A percentile compares a stretch with the other conserved stretches of the same genome.
phyloP scores from a whole-genome alignment of 768 basidiomycete species.

The Termitomyces sp. region DNA sequence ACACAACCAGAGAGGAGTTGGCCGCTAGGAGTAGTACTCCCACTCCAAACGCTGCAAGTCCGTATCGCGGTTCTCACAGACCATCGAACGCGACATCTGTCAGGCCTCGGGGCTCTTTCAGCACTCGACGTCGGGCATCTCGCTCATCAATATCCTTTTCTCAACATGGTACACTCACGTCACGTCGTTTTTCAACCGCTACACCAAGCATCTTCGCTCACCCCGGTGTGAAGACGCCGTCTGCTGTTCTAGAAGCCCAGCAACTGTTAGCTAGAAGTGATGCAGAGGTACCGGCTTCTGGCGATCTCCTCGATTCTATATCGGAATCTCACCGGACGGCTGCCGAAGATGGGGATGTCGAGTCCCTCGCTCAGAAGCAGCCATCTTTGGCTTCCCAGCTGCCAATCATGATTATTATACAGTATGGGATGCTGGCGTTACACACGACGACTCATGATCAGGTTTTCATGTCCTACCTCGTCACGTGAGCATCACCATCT shows the following conservation, averaged over 20 bases:
- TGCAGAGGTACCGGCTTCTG: slow-evolving; percentile 18
- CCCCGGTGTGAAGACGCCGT: slow-evolving; percentile 72
- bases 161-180: slow-evolving; percentile 27
- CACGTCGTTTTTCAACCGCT: slow-evolving; percentile 50
- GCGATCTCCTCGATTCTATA: slow-evolving; percentile 46
- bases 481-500: slow-evolving; percentile 51
- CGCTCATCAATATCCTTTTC: slow-evolving; percentile 29
- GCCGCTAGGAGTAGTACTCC: slow-evolving; percentile 14
- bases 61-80: slow-evolving; percentile 22
- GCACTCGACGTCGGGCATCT: slow-evolving; percentile 27
- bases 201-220: slow-evolving; percentile 81
- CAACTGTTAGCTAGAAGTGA: slow-evolving; percentile 44
- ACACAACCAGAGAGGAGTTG: slow-evolving; percentile 13
- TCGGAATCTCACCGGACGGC: slow-evolving; percentile 36
- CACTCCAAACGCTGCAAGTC: not conserved
- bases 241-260: slow-evolving; percentile 71
- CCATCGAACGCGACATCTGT: slow-evolving; percentile 23
- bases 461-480: slow-evolving; percentile 86
- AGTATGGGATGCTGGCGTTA: slow-evolving; percentile 85
- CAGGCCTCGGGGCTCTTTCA: slow-evolving; percentile 19
- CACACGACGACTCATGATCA: slow-evolving; percentile 91
- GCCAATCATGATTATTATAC: slow-evolving; percentile 79
- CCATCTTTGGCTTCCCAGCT: slow-evolving; percentile 68
- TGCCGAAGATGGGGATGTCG: slow-evolving; percentile 22
- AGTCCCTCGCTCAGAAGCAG: slow-evolving; percentile 44